phyloP scores from a whole-genome alignment of 345 rosid species.

The Arabis alpina region DNA sequence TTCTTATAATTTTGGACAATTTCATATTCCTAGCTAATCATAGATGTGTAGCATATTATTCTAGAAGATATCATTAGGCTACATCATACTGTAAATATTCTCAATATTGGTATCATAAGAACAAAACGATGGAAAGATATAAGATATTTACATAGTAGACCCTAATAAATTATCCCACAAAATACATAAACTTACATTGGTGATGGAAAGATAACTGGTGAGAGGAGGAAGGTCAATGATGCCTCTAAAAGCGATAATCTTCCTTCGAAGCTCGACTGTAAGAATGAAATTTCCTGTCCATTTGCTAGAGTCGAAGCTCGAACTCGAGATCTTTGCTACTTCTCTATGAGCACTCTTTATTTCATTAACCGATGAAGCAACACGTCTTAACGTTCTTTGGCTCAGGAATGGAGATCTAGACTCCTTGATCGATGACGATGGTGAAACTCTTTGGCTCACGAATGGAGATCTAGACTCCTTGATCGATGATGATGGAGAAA shows the following conservation, averaged over 20 bases:
- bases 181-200: conserved; percentile 46
- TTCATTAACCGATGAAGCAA: conserved; percentile 23
- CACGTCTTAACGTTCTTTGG: conserved; percentile 25
- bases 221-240: conserved; percentile 66
- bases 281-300: conserved; percentile 45
- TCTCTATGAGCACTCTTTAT: conserved; percentile 38
- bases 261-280: conserved; percentile 68
- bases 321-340: conserved; percentile 36
- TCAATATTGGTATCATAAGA: background rate
- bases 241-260: conserved; percentile 63
- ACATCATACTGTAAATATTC: background rate
- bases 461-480: conserved; percentile 25
- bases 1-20: background rate
- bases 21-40: conserved; percentile 7
- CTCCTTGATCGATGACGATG: conserved; percentile 32
- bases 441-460: conserved; percentile 15
- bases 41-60: conserved; percentile 2
- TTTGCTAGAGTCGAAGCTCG: conserved; percentile 35
- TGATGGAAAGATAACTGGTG: conserved; percentile 46
- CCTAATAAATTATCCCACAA: background rate
- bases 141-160: background rate
- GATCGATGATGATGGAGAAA: conserved; percentile 34
- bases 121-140: background rate
- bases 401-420: conserved; percentile 25
- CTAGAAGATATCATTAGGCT: conserved; percentile 11